Conservation (phyloP, 2,329 filamentous ascomycete genomes). For the Penicillium glabrum region DNA sequence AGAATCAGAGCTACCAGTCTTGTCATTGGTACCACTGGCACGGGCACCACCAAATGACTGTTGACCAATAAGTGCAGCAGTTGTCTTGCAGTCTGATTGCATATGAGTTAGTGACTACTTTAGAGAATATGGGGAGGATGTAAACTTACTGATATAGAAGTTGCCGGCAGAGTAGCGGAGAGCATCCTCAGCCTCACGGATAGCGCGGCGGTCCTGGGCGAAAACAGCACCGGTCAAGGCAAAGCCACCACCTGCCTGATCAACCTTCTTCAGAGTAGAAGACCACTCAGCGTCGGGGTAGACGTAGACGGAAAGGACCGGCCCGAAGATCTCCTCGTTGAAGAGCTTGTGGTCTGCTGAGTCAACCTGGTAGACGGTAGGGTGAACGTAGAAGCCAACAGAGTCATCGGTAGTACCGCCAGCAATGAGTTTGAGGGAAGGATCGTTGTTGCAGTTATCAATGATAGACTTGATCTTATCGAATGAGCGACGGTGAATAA, state of each 20-base stretch:
- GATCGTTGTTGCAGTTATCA: constrained; percentile 71
- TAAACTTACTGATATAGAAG: constrained; percentile 41
- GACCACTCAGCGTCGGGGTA: constrained; percentile 71
- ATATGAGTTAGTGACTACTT: background rate
- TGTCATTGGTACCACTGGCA: constrained; percentile 72
- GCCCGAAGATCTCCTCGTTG: constrained; percentile 76
- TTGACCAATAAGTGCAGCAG: constrained; percentile 70
- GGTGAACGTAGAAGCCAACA: constrained; percentile 76
- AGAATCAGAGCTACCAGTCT: constrained; percentile 63
- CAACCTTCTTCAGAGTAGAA: constrained; percentile 50
- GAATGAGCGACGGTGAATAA: constrained; percentile 77
- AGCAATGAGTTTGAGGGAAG: constrained; percentile 65
- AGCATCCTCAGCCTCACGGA: constrained; percentile 36
- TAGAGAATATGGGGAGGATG: background rate
- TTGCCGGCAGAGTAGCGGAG: constrained; percentile 42
- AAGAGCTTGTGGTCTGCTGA: constrained; percentile 71
- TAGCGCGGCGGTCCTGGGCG: constrained; percentile 37
- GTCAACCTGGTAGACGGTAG: constrained; percentile 73
- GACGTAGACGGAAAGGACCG: constrained; percentile 69
- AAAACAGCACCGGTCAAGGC: constrained; percentile 43
- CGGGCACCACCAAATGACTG: constrained; percentile 70
- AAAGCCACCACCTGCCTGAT: constrained; percentile 34
- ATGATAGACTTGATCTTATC: constrained; percentile 74
- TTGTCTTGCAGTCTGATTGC: constrained; percentile 47
- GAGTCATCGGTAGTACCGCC: constrained; percentile 74